phyloP scores from a whole-genome alignment of 371 early-diverging fungal genomes.

The Mucor indicus region DNA sequence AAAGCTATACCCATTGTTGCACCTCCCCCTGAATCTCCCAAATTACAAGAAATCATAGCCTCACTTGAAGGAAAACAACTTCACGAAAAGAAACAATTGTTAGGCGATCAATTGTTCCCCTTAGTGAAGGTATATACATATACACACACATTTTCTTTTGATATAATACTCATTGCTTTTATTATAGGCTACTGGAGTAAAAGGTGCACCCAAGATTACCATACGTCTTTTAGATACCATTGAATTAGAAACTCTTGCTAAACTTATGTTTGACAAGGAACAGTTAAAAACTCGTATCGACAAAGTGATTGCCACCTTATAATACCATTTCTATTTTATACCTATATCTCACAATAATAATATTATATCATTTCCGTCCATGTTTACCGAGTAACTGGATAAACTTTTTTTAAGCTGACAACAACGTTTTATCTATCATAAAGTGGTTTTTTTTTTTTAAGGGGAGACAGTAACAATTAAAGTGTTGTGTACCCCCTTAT shows the following conservation, averaged over 20 bases:
- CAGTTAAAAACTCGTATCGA: constrained; percentile 34
- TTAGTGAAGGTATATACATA: constrained; percentile 38
- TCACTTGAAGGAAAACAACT: constrained; percentile 30
- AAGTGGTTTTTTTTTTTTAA: too few relatives aligned
- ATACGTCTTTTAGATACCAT: constrained; percentile 50
- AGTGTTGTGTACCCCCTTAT: too few relatives aligned
- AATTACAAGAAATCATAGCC: constrained; percentile 14
- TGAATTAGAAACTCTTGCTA: constrained; percentile 40
- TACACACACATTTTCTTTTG: too few relatives aligned
- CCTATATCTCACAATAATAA: too few relatives aligned
- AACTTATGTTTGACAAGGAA: constrained; percentile 40
- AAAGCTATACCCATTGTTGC: constrained; percentile 42
- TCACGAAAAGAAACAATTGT: constrained; percentile 40
- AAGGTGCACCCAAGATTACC: constrained; percentile 41
- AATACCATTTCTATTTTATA: too few relatives aligned
- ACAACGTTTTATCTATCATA: too few relatives aligned
- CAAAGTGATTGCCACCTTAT: too few relatives aligned
- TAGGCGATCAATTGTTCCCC: constrained; percentile 47
- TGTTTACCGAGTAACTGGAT: too few relatives aligned
- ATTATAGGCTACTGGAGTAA: constrained; percentile 36
- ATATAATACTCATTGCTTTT: neutral
- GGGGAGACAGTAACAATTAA: too few relatives aligned
- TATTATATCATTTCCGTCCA: too few relatives aligned
- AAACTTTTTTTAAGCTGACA: too few relatives aligned
- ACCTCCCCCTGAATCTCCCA: constrained; percentile 14